Evolutionary conservation across 2,329 filamentous ascomycete species (phyloP).

Genomic region (Penicillium nordicum): DNA sequence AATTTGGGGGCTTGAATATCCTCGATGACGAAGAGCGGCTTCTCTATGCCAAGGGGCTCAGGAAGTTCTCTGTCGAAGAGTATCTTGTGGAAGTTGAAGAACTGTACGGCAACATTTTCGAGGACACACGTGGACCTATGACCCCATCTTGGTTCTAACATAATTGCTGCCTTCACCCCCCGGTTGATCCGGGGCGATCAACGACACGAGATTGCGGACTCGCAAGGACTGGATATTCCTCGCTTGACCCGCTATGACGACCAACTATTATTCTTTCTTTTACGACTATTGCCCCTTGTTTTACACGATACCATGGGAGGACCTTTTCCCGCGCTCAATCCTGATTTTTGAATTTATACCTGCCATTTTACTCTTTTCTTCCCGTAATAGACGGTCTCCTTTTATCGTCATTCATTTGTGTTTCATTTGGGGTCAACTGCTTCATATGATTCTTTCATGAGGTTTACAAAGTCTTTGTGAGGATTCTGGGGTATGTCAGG

Average conservation of each 20-base stretch:
- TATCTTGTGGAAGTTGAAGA: slow-evolving; percentile 78
- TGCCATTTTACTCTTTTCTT: neutral
- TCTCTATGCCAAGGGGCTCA: slow-evolving; percentile 66
- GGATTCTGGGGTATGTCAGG: neutral
- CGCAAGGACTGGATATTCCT: slow-evolving; percentile 26
- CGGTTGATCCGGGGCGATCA: slow-evolving; percentile 21
- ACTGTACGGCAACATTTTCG: slow-evolving; percentile 62
- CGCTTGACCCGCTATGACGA: slow-evolving; percentile 26
- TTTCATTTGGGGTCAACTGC: neutral
- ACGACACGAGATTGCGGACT: slow-evolving; percentile 14
- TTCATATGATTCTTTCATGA: neutral
- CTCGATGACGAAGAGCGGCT: slow-evolving; percentile 71
- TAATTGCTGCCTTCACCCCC: slow-evolving; percentile 9
- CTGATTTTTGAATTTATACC: slow-evolving; percentile 1
- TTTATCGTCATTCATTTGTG: neutral
- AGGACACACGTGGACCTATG: slow-evolving; percentile 39
- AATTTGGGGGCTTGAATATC: slow-evolving; percentile 65
- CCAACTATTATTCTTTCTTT: slow-evolving; percentile 32
- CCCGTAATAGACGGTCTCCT: neutral
- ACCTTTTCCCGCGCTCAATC: slow-evolving; percentile 12
- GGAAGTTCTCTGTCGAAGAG: slow-evolving; percentile 72
- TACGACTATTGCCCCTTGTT: slow-evolving; percentile 17
- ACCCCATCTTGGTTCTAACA: slow-evolving; percentile 35
- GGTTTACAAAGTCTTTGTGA: neutral
- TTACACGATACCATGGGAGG: slow-evolving; percentile 25